Conservation (phyloP, 371 early-diverging fungal genomes). For the Mortierella sp. region DNA sequence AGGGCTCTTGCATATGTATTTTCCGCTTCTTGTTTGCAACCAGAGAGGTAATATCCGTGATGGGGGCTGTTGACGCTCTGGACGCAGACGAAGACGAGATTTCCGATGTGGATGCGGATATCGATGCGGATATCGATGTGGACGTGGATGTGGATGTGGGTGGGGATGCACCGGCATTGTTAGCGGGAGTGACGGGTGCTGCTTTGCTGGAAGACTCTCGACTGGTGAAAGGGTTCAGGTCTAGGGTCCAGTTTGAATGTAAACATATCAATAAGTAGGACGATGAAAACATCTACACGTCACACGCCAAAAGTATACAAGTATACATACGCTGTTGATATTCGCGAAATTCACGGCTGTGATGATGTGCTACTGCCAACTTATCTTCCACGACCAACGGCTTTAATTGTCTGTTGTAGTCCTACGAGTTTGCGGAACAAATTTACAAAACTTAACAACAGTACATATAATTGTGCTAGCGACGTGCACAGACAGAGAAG, state of each 20-base stretch:
- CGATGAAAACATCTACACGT: background rate
- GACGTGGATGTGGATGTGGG: no score
- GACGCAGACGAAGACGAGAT: background rate
- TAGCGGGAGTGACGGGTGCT: background rate
- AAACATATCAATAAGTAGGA: background rate
- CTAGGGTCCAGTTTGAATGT: conserved; percentile 4
- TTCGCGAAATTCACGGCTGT: conserved; percentile 8
- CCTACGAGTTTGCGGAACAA: conserved; percentile 1
- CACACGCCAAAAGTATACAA: background rate
- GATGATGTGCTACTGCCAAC: background rate
- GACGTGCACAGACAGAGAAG: background rate
- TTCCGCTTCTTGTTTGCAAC: conserved; percentile 11
- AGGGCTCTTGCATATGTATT: conserved; percentile 16
- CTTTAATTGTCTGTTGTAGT: background rate
- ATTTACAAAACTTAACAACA: background rate
- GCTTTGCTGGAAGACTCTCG: no score
- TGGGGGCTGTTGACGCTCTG: conserved; percentile 6
- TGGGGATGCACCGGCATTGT: background rate
- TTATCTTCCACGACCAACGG: conserved; percentile 4
- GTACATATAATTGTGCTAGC: background rate
- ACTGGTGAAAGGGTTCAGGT: conserved; percentile 5
- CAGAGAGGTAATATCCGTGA: conserved; percentile 8
- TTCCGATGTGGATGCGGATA: background rate
- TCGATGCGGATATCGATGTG: no score
- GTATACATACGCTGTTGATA: conserved; percentile 1